A percentile compares a stretch with the other conserved stretches of the same genome.
Evolutionary conservation across 148 eudicot species (phyloP).

Genomic region (Amaranthus palmeri): DNA sequence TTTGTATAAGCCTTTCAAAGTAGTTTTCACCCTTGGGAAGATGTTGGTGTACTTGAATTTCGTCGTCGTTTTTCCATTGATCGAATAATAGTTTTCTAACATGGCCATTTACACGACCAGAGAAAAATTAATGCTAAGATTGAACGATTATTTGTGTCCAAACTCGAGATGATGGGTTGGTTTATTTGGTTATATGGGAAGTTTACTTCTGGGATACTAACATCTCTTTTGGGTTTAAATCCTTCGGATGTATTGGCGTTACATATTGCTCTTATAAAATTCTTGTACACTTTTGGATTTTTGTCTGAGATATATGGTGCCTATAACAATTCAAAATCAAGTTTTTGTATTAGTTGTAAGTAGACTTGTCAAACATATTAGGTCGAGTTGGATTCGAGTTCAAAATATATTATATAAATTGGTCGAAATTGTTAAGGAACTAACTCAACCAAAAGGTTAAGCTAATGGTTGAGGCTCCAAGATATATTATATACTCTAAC

Average conservation of each 20-base stretch:
- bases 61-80: conserved; percentile 41
- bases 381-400: too few species aligned
- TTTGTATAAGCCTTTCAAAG: conserved; percentile 32
- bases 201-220: conserved; percentile 4
- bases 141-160: conserved; percentile 17
- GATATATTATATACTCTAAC: too few species aligned
- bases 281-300: conserved; percentile 19
- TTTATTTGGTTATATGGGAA: conserved; percentile 17
- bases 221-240: conserved; percentile 32
- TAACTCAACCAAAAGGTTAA: too few species aligned
- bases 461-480: too few species aligned
- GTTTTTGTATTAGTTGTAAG: too few species aligned
- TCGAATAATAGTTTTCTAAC: conserved; percentile 23
- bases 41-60: conserved; percentile 39
- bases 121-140: conserved; percentile 43
- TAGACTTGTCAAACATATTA: too few species aligned
- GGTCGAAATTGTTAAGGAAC: too few species aligned
- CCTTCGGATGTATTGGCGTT: conserved; percentile 45
- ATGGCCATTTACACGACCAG: conserved; percentile 39
- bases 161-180: conserved; percentile 2
- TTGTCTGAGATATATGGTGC: conserved; percentile 32
- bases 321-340: conserved; percentile 12
- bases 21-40: conserved; percentile 43
- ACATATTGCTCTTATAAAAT: conserved; percentile 39
- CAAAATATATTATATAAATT: too few species aligned